phyloP scores from a whole-genome alignment of 148 eudicot genomes.

The Limonium bicolor region DNA sequence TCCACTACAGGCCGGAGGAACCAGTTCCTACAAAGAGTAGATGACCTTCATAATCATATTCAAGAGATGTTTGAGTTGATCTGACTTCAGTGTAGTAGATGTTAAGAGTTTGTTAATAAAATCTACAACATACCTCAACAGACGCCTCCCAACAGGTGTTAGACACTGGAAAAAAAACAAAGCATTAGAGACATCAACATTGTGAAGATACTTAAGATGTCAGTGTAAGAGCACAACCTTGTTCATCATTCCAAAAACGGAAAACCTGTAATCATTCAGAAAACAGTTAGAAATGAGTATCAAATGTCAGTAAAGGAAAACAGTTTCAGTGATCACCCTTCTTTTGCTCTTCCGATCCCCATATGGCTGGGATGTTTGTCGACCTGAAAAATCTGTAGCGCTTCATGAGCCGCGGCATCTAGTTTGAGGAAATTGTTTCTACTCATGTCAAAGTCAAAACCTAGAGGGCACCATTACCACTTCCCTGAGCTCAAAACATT shows the following conservation, averaged over 20 bases:
- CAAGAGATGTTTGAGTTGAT: too few relatives aligned
- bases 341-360: conserved; percentile 99
- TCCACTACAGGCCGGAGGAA: conserved; percentile 87
- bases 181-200: too few relatives aligned
- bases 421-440: conserved; percentile 91
- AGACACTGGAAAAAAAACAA: conserved; percentile 66
- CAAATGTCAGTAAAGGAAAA: conserved; percentile 6
- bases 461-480: too few relatives aligned
- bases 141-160: conserved; percentile 92
- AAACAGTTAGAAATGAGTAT: conserved; percentile 4
- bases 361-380: conserved; percentile 99
- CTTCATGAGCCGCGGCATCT: conserved; percentile 87
- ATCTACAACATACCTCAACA: conserved; percentile 52
- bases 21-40: conserved; percentile 75
- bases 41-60: too few relatives aligned
- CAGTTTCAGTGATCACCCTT: conserved; percentile 56
- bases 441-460: too few relatives aligned
- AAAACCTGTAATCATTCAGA: conserved; percentile 42
- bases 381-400: conserved; percentile 82
- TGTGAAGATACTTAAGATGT: too few relatives aligned
- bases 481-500: too few relatives aligned
- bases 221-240: too few relatives aligned
- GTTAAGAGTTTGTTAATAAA: too few relatives aligned
- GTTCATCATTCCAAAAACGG: conserved; percentile 99
- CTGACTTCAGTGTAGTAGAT: too few relatives aligned